Evolutionary conservation across 345 rosid species (phyloP).

Genomic region (Euclidium syriacum): DNA sequence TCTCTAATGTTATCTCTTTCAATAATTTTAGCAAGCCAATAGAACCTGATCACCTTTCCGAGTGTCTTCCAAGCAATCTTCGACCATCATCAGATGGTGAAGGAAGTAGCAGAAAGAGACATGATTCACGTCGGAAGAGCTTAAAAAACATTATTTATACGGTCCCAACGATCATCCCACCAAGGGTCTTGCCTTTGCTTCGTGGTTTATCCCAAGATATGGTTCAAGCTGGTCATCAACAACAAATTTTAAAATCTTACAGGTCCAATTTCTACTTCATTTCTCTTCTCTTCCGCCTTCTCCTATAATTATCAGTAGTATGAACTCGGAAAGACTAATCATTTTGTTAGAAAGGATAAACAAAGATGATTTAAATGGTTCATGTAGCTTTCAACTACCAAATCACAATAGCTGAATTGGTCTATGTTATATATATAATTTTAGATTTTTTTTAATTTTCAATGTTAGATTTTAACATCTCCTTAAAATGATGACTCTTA

Average conservation of each 20-base stretch:
- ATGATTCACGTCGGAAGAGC: slow-evolving; percentile 37
- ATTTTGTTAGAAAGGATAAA: no score
- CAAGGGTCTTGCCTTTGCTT: slow-evolving; percentile 62
- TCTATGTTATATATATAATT: no score
- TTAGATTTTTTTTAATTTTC: no score
- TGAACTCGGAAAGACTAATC: no score
- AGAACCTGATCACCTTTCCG: slow-evolving; percentile 65
- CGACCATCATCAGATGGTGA: slow-evolving; percentile 45
- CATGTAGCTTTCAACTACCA: no score
- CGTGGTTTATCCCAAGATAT: slow-evolving; percentile 62
- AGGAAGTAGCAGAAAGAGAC: slow-evolving; percentile 31
- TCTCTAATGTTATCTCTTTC: slow-evolving; percentile 5
- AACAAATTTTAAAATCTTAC: slow-evolving; percentile 55
- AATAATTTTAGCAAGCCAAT: slow-evolving; percentile 69
- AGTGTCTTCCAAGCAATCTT: slow-evolving; percentile 57
- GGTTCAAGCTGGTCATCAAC: slow-evolving; percentile 72
- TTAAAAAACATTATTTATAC: slow-evolving; percentile 45
- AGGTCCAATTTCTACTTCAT: slow-evolving; percentile 32
- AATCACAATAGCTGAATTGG: no score
- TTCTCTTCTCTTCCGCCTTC: neutral
- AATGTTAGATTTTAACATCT: no score
- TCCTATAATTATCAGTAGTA: no score
- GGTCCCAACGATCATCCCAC: slow-evolving; percentile 59
- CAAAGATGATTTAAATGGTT: no score
- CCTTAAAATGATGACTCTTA: no score